Evolutionary conservation across 1,284 basidiomycete genomes (phyloP).

Genomic region (Termitomyces sp.): DNA sequence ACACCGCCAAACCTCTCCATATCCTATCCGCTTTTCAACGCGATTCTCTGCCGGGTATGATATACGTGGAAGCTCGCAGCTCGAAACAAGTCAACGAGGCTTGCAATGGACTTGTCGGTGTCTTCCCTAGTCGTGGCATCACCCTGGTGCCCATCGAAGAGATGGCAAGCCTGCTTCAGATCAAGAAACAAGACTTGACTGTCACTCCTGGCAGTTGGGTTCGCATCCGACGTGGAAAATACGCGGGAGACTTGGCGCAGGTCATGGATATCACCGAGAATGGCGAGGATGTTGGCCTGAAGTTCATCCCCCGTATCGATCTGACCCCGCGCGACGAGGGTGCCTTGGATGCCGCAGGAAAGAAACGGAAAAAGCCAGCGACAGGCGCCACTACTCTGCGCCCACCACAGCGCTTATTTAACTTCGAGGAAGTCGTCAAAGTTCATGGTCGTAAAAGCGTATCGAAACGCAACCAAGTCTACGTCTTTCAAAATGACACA

Average conservation of each 20-base stretch:
- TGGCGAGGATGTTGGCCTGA: conserved; percentile 90
- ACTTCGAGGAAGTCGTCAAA: conserved; percentile 88
- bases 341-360: conserved; percentile 45
- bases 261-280: conserved; percentile 92
- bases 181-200: conserved; percentile 90
- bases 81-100: conserved; percentile 85
- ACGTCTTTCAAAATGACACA: conserved; percentile 89
- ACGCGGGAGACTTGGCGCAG: conserved; percentile 93
- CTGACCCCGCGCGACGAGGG: conserved; percentile 83
- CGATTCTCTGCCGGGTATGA: conserved; percentile 91
- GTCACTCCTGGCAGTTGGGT: conserved; percentile 92
- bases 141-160: conserved; percentile 94
- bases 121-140: conserved; percentile 80
- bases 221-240: conserved; percentile 90
- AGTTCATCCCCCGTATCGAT: conserved; percentile 96
- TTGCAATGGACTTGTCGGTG: conserved; percentile 86
- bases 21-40: conserved; percentile 95
- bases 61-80: conserved; percentile 93
- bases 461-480: conserved; percentile 65
- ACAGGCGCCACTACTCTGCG: conserved; percentile 56
- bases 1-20: conserved; percentile 70
- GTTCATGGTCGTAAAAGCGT: conserved; percentile 80
- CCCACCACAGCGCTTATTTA: conserved; percentile 91
- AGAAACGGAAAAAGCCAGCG: conserved; percentile 63
- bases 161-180: conserved; percentile 95